Base-by-base conservation (phyloP, 805 yeast species). In the Kodamaea laetipori region DNA sequence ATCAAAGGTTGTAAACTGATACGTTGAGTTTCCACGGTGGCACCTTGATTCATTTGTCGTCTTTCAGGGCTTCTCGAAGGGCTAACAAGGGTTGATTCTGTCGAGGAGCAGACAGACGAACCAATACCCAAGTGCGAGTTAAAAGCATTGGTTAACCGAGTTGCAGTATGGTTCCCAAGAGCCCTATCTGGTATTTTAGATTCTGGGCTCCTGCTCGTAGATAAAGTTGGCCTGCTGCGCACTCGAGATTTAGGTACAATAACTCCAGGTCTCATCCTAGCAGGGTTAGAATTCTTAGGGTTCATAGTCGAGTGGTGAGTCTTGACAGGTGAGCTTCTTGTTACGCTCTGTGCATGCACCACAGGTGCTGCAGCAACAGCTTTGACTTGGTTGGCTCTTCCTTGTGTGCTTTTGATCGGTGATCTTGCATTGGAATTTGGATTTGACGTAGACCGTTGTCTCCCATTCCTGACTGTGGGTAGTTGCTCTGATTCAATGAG, bases 401-500 rank as follows among this genome's bases (percentile, higher is more conserved):
- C 34, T 5, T 17, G 25, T n/a, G 13, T 12, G 6, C 17, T 23
- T 11, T n/a, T 16, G 6, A 18, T 7, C 15, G 26, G 17, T 7
- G 26, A 13, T 13, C 28, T 23, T 13, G 18, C 27, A 35, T 7
- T 21, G 12, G 26, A 4, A n/a, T 27, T 8, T 3, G 25, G 8
- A 7, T 12, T 13, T n/a, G 38, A 24, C 9, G 28, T n/a, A 3
- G 28, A 21, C 2, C 17, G 13, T 13, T 30, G 34, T 10, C 34
- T 30, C 10, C 15, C 18, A 17, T 19, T 15, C 17, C 34, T n/a
- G 2, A 17, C 19, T 30, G 34, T 30, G 6, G 31, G 4, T 10
- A 15, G 34, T n/a, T 45, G 45, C 10, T 49, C 53, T 1, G 52
- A 30, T 28, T 71, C 74, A 6, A 72, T 65, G 18, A 56, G 51